Evolutionary conservation across 768 basidiomycete species (phyloP).

Genomic region (Obba rivulosa): DNA sequence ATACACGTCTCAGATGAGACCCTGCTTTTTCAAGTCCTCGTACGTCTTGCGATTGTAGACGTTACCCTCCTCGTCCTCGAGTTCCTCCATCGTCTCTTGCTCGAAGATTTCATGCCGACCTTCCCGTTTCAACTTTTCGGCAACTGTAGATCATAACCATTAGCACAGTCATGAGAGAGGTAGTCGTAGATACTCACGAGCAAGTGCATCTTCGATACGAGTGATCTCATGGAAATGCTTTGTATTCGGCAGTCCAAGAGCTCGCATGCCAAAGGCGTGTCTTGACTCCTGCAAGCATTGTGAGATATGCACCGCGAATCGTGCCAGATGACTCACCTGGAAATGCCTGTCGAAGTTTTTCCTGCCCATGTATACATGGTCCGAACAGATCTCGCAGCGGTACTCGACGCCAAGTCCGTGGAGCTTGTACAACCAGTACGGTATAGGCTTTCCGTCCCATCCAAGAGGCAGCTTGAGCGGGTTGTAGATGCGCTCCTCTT

Average conservation of each 20-base stretch:
- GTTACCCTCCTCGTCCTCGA: slow-evolving; percentile 98
- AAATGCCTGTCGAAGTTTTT: slow-evolving; percentile 98
- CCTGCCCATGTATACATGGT: slow-evolving; percentile 95
- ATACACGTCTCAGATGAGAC: slow-evolving; percentile 52
- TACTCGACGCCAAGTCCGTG: slow-evolving; percentile 99
- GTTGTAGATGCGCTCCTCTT: slow-evolving; percentile 96
- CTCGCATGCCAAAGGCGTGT: slow-evolving; percentile 97
- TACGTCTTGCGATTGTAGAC: slow-evolving; percentile 99
- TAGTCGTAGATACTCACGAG: slow-evolving; percentile 51
- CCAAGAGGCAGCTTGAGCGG: slow-evolving; percentile 94
- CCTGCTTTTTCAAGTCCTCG: slow-evolving; percentile 94
- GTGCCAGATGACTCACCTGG: slow-evolving; percentile 45
- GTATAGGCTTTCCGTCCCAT: slow-evolving; percentile 99
- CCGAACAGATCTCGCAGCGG: slow-evolving; percentile 95
- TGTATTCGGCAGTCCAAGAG: slow-evolving; percentile 93
- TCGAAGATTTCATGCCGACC: slow-evolving; percentile 92
- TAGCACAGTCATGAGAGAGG: not conserved
- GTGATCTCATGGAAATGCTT: slow-evolving; percentile 99
- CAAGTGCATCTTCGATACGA: slow-evolving; percentile 91
- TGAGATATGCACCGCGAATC: not conserved
- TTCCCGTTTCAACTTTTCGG: slow-evolving; percentile 95
- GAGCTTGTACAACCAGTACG: slow-evolving; percentile 97
- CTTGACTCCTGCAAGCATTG: slow-evolving; percentile 64
- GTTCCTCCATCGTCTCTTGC: slow-evolving; percentile 94
- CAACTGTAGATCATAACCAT: slow-evolving; percentile 48